Base-by-base conservation (phyloP, 208 protist species). In the Acanthamoeba royreba region DNA sequence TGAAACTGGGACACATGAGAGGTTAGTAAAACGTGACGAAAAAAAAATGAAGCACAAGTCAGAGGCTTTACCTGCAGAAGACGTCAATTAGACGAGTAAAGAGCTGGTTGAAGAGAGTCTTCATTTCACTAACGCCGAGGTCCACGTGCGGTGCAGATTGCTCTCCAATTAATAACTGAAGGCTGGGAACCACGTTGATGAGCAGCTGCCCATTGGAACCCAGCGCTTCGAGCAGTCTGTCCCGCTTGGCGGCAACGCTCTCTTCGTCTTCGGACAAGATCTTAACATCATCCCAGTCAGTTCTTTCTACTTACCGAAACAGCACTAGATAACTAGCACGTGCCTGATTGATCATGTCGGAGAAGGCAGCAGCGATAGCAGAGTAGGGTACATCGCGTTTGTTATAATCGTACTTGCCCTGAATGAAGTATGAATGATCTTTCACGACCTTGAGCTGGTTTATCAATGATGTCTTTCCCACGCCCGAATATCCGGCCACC, bases 371-470 rank as follows among this genome's bases (percentile, higher is more conserved):
- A 0, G 43, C 85, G 55, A 91, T 69, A 40, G 85, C 85, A 7
- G 85, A 91, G n/a, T 91, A 91, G 85, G 85, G 85, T 1, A 91
- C 85, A 43, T 91, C 85, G 55, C 85, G 85, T 28, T 91, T 91
- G 85, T 72, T 72, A 38, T 69, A 72, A 35, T 91, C 85, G 85
- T 91, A 91, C 52, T 91, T 91, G 53, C 85, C 85, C 1, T 28
- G 22, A 19, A 91, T 74, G 85, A 91, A 91, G 85, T 69, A 91
- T n/a, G 85, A 22, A 15, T 72, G 19, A 11, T 91, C 40, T 38
- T 72, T 91, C n/a, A 91, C 40, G 40, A 69, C 55, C 19, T 43
- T 17, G 28, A 91, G 85, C n/a, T 91, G 85, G 31, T n/a, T 43
- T 40, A 91, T 43, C 4, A 91, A 43, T n/a, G 53, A 74, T 9